A percentile compares a stretch with the other conserved stretches of the same genome.
phyloP scores from a whole-genome alignment of 345 rosid genomes.

The Eucalyptus marginata region DNA sequence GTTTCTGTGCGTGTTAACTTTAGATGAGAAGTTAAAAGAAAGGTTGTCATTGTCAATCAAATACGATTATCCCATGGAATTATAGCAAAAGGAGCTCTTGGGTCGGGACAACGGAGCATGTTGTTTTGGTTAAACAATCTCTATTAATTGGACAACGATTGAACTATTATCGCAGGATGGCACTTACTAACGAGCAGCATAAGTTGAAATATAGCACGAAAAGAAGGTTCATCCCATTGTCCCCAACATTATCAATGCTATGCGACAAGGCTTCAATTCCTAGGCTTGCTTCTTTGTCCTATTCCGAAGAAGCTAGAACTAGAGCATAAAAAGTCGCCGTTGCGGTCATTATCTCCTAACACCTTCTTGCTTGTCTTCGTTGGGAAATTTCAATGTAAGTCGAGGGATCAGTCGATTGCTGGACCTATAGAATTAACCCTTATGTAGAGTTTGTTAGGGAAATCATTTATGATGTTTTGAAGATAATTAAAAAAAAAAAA shows the following conservation, averaged over 20 bases:
- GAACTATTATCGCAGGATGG: neutral
- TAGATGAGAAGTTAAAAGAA: no score
- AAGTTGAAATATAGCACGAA: neutral
- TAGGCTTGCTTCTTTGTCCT: neutral
- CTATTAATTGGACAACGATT: neutral
- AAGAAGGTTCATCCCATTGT: neutral
- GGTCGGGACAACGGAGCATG: no score
- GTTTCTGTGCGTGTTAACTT: no score
- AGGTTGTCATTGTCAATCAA: no score
- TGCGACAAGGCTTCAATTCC: neutral
- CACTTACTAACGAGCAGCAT: neutral
- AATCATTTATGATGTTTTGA: no score
- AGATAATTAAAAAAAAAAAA: no score
- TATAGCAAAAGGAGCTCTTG: no score
- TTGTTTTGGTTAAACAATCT: neutral
- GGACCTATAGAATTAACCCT: neutral
- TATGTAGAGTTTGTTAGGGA: no score
- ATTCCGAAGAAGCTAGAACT: neutral
- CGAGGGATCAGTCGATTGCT: neutral
- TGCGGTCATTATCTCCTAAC: neutral
- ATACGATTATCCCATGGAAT: no score
- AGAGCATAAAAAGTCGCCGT: neutral
- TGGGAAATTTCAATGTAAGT: neutral
- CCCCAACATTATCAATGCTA: neutral
- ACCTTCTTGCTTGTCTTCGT: neutral